Evolutionary conservation across 169 alveolate genomes (phyloP).

Genomic region (Cryptosporidium baileyi): DNA sequence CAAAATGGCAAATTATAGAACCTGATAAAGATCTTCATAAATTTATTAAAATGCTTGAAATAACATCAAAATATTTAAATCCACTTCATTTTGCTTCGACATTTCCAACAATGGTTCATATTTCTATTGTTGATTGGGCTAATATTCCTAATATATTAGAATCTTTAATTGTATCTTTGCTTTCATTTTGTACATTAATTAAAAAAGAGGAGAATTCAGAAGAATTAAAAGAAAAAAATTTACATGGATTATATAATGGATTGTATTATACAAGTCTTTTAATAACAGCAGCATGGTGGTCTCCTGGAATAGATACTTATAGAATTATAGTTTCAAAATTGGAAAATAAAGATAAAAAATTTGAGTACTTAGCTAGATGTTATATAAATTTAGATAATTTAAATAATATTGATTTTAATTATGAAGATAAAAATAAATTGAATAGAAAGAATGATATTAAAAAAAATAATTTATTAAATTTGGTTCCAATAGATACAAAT

Average conservation of each 20-base stretch:
- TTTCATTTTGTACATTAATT: conserved; percentile 29
- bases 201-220: not conserved
- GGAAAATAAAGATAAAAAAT: not conserved
- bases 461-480: not conserved
- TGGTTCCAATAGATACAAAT: conserved; percentile 27
- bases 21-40: conserved; percentile 35
- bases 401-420: not conserved
- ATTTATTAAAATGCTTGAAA: not conserved
- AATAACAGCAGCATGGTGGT: conserved; percentile 63
- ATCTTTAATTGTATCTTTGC: not conserved
- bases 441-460: not conserved
- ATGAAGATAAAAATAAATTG: not conserved
- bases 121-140: conserved; percentile 59
- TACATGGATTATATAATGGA: conserved; percentile 34
- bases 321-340: not conserved
- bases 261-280: conserved; percentile 20
- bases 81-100: conserved; percentile 46
- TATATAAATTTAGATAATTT: conserved; percentile 1
- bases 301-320: conserved; percentile 68
- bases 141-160: conserved; percentile 25
- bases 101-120: conserved; percentile 28
- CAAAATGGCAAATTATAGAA: conserved; percentile 56
- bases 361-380: conserved; percentile 19
- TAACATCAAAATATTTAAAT: conserved; percentile 27
- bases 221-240: not conserved